These are phyloP conservation scores for Carex scoparia DNA, from an alignment of 176 grass and related monocot species.

Conservation along the genomic window DNA sequence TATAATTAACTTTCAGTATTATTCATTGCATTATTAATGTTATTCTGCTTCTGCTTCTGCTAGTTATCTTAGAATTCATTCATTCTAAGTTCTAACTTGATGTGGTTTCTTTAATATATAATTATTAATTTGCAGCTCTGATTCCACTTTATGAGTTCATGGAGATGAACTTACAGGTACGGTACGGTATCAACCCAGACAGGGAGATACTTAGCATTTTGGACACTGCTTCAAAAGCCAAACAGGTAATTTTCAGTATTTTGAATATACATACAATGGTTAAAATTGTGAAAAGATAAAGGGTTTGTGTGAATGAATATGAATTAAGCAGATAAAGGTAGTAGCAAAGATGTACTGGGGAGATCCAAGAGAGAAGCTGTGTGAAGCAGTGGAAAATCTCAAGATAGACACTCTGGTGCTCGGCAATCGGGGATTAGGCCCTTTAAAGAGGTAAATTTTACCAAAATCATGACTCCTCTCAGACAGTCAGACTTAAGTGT, in stretches of 20 bases:
- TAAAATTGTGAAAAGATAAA: background rate
- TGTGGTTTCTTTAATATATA: background rate
- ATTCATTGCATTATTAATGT: background rate
- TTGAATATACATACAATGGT: background rate
- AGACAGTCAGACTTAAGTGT: background rate
- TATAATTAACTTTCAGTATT: background rate
- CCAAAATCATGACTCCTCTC: background rate
- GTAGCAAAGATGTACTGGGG: constrained; percentile 86
- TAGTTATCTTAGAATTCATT: background rate
- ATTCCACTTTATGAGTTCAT: constrained; percentile 80
- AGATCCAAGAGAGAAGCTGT: constrained; percentile 81
- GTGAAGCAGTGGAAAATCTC: constrained; percentile 69
- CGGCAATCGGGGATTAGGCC: constrained; percentile 71
- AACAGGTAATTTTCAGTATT: constrained; percentile 37
- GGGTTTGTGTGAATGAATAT: background rate
- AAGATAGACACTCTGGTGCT: constrained; percentile 60
- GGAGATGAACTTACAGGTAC: constrained; percentile 51
- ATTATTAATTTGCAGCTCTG: constrained; percentile 39
- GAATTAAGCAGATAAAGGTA: constrained; percentile 56
- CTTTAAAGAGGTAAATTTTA: constrained; percentile 58
- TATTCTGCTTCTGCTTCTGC: background rate
- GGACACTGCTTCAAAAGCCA: constrained; percentile 44
- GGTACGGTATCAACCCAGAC: constrained; percentile 57
- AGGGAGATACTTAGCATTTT: constrained; percentile 54
- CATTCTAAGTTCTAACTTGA: background rate